Percentiles rank a stretch among this genome's conserved stretches.
phyloP scores from a whole-genome alignment of 331 rosid species.

The Cydonia oblonga region DNA sequence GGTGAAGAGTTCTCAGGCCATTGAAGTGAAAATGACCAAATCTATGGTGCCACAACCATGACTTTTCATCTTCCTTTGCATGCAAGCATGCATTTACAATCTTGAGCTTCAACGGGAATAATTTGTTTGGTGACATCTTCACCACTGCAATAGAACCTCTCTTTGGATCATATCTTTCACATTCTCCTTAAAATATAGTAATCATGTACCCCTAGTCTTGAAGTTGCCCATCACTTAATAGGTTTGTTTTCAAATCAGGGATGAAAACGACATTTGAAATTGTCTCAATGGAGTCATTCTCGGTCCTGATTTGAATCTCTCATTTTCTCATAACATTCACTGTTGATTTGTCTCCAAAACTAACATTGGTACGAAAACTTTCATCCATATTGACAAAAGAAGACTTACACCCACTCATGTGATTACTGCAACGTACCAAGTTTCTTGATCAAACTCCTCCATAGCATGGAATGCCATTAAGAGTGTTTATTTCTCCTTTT shows the following conservation, averaged over 20 bases:
- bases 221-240: rapidly evolving
- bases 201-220: neutral
- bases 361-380: neutral
- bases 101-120: neutral
- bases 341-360: neutral
- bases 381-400: neutral
- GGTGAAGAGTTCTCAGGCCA: rapidly evolving
- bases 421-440: too few species aligned
- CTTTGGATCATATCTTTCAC: neutral
- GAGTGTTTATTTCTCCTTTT: neutral
- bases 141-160: neutral
- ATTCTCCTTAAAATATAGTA: neutral
- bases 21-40: neutral
- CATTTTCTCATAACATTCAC: neutral
- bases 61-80: neutral
- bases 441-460: neutral
- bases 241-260: neutral
- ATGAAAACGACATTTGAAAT: neutral
- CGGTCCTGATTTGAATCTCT: neutral
- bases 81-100: neutral
- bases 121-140: neutral
- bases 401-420: too few species aligned
- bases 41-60: neutral
- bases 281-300: neutral
- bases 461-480: neutral